Conservation (phyloP, 1,284 basidiomycete species). For the Porogramme epimiltina region DNA sequence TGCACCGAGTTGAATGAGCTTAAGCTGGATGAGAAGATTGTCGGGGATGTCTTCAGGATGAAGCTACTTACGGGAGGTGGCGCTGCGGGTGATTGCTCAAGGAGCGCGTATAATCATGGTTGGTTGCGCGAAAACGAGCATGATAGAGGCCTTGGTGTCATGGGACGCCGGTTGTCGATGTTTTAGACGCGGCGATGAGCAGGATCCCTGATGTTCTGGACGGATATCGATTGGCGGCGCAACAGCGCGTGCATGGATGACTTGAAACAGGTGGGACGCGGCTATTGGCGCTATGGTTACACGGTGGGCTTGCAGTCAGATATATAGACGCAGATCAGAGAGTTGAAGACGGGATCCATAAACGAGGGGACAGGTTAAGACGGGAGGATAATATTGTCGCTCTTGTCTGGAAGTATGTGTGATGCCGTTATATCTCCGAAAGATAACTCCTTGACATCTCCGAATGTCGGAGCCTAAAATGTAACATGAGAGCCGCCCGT, state of each 20-base stretch:
- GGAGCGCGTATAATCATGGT: conserved; percentile 39
- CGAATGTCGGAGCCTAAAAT: too few species aligned
- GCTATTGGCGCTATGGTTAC: too few species aligned
- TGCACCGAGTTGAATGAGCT: conserved; percentile 44
- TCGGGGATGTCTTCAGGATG: conserved; percentile 35
- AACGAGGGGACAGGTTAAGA: too few species aligned
- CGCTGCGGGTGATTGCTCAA: conserved; percentile 27
- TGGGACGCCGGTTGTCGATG: conserved; percentile 33
- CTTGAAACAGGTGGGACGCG: too few species aligned
- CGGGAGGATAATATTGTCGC: too few species aligned
- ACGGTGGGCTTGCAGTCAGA: too few species aligned
- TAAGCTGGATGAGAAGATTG: conserved; percentile 42
- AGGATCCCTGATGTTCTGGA: conserved; percentile 28
- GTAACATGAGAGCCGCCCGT: too few species aligned
- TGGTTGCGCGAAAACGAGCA: conserved; percentile 52
- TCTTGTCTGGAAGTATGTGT: too few species aligned
- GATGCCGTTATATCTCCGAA: too few species aligned
- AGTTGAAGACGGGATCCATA: too few species aligned
- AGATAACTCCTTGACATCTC: too few species aligned
- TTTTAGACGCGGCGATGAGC: conserved; percentile 44
- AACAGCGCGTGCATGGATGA: not conserved
- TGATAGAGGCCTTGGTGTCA: conserved; percentile 38
- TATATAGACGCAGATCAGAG: too few species aligned
- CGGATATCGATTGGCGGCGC: conserved; percentile 17
- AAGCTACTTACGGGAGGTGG: conserved; percentile 38